Evolutionary conservation across 441 rosid species (phyloP).

Genomic region (Metrosideros polymorpha): DNA sequence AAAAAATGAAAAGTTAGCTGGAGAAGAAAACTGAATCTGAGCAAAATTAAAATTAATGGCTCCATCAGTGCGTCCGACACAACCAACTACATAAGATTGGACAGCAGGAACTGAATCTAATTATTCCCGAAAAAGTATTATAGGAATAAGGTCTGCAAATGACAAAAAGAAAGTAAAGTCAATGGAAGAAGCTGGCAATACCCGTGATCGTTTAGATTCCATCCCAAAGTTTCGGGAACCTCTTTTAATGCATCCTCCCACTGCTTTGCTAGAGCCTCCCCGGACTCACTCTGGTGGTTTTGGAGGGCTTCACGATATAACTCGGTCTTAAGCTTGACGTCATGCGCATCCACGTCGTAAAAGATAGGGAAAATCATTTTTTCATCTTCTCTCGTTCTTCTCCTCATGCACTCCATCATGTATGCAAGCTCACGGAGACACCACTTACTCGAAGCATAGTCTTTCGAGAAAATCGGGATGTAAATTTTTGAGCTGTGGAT

Average conservation of each 20-base stretch:
- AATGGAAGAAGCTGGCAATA: neutral
- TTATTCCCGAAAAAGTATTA: too few relatives aligned
- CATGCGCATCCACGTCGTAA: rapidly evolving
- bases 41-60: too few relatives aligned
- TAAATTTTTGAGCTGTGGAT: neutral
- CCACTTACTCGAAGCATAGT: neutral
- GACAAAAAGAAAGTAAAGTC: neutral
- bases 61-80: too few relatives aligned
- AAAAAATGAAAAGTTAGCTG: neutral
- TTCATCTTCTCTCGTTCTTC: rapidly evolving
- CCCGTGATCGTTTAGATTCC: neutral
- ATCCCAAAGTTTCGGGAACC: rapidly evolving
- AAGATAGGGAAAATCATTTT: neutral
- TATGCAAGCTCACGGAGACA: neutral
- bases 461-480: neutral
- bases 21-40: too few relatives aligned
- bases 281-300: rapidly evolving
- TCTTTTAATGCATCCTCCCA: neutral
- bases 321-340: neutral
- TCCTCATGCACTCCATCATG: neutral
- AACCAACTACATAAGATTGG: too few relatives aligned
- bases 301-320: rapidly evolving
- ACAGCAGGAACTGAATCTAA: too few relatives aligned
- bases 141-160: too few relatives aligned
- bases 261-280: neutral